Conservation (phyloP, 306 rosid genomes). For the Prunus salicina region DNA sequence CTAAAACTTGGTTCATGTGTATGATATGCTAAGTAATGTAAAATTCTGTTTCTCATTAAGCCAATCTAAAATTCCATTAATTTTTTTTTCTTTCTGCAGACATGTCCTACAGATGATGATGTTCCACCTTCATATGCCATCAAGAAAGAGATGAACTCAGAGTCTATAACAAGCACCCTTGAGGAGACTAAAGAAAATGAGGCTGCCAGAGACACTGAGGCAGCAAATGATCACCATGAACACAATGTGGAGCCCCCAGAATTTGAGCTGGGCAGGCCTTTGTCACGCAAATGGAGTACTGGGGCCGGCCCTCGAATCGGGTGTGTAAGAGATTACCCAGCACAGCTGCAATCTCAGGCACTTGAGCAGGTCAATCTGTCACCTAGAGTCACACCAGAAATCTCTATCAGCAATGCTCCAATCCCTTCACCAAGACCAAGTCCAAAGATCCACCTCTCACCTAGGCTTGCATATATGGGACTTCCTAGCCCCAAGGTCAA, state of each 20-base stretch:
- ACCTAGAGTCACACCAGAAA: constrained; percentile 40
- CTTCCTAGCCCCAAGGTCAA: constrained; percentile 56
- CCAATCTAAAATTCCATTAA: background rate
- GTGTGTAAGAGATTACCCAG: constrained; percentile 69
- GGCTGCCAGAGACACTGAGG: constrained; percentile 18
- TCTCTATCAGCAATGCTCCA: constrained; percentile 30
- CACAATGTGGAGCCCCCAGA: constrained; percentile 22
- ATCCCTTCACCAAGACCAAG: constrained; percentile 77
- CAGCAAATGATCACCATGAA: constrained; percentile 9
- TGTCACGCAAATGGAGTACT: constrained; percentile 56
- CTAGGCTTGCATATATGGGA: constrained; percentile 55
- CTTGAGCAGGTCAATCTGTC: constrained; percentile 70
- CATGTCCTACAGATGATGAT: constrained; percentile 66
- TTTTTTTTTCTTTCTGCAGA: constrained; percentile 37
- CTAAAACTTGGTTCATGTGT: background rate
- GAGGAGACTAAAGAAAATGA: background rate
- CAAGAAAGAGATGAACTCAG: constrained; percentile 1
- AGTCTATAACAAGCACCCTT: background rate
- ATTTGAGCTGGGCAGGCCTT: constrained; percentile 23
- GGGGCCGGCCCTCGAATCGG: constrained; percentile 59
- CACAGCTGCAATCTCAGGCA: constrained; percentile 62
- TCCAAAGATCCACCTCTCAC: constrained; percentile 65
- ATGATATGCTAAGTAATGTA: background rate
- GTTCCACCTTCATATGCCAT: constrained; percentile 35
- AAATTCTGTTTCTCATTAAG: background rate